Evolutionary conservation across 2,329 filamentous ascomycete species (phyloP), one percentile per base, ranked within the genome.

Genomic region (Aspergillus quadrilineatus): DNA sequence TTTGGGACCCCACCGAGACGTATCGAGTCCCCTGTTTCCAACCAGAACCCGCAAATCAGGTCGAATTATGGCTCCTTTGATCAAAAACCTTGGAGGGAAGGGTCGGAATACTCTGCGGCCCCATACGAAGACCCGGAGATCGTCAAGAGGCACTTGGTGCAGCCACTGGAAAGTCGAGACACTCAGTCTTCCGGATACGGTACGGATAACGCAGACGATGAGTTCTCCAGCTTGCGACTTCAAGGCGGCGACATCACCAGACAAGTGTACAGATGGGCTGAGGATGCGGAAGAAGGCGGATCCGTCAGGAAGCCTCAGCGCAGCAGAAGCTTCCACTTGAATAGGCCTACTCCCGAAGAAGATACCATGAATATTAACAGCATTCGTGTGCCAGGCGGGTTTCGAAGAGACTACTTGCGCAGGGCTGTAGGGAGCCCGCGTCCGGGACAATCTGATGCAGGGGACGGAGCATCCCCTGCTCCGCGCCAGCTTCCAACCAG

Each of bases 241-340:
- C 95, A 97, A 71, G 94, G 94, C 58, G 94, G 94, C 61, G 94
- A 99, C 71, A 89, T 97, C 56, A 97, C 93, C 26, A 83, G 94
- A 59, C 90, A 93, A 53, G 96, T 99, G 66, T 99, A 99, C 79
- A 88, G 90, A 65, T 99, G 95, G 90, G 91, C 92, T 5, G 92
- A 97, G 73, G 90, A 95, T 71, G 89, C 89, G 50, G 87, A 95
- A 69, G 80, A 85, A 46, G 84, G 87, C 63, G 77, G 79, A 47
- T 75, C 77, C 14, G 73, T 77, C 30, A 79, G 81, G 15, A 85
- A 85, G 65, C 79, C 86, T 68, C 85, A 88, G 65, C 85, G 93
- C 66, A 96, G 92, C 76, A 88, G 92, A 77, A 97, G 92, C 74
- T 97, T 97, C 72, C 86, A 88, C 66, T 77, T 90, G 45, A 82